Evolutionary conservation across 2,329 filamentous ascomycete genomes (phyloP).

Genomic region (Alternaria longipes): DNA sequence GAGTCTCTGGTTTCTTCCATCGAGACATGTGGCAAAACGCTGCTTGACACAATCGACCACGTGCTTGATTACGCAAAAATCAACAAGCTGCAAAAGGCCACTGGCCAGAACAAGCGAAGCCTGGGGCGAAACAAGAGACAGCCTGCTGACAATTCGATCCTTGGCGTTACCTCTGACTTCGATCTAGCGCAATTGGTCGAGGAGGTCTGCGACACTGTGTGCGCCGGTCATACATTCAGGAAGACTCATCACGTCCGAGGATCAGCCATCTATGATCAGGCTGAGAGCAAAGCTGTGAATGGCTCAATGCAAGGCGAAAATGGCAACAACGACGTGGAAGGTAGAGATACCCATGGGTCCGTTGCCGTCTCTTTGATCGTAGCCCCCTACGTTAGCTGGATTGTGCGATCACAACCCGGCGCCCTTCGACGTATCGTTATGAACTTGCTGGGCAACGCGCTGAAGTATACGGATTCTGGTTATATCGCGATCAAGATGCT

Average conservation of each 20-base stretch:
- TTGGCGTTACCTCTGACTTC: slow-evolving; percentile 44
- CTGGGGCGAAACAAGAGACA: slow-evolving; percentile 35
- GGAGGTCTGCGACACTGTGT: slow-evolving; percentile 65
- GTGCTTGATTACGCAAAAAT: slow-evolving; percentile 51
- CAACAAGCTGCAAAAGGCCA: slow-evolving; percentile 43
- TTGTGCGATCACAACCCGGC: slow-evolving; percentile 43
- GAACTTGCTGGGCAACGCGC: slow-evolving; percentile 48
- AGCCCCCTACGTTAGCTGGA: slow-evolving; percentile 40
- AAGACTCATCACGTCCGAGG: slow-evolving; percentile 35
- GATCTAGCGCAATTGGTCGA: slow-evolving; percentile 52
- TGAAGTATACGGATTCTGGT: slow-evolving; percentile 48
- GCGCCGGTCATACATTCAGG: slow-evolving; percentile 58
- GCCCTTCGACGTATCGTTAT: slow-evolving; percentile 46
- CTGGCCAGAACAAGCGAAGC: slow-evolving; percentile 26
- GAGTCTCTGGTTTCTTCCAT: slow-evolving; percentile 51
- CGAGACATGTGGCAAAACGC: slow-evolving; percentile 49
- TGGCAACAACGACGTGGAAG: slow-evolving; percentile 15
- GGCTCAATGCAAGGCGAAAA: slow-evolving; percentile 21
- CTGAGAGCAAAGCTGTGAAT: slow-evolving; percentile 21
- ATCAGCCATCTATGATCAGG: slow-evolving; percentile 37
- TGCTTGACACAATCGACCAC: slow-evolving; percentile 54
- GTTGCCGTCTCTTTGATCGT: slow-evolving; percentile 44
- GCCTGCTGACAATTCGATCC: slow-evolving; percentile 40
- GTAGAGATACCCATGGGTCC: slow-evolving; percentile 30
- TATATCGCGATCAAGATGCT: slow-evolving; percentile 40